Base-by-base conservation (phyloP, 2,329 filamentous ascomycete species). In the Fonsecaea multimorphosa region DNA sequence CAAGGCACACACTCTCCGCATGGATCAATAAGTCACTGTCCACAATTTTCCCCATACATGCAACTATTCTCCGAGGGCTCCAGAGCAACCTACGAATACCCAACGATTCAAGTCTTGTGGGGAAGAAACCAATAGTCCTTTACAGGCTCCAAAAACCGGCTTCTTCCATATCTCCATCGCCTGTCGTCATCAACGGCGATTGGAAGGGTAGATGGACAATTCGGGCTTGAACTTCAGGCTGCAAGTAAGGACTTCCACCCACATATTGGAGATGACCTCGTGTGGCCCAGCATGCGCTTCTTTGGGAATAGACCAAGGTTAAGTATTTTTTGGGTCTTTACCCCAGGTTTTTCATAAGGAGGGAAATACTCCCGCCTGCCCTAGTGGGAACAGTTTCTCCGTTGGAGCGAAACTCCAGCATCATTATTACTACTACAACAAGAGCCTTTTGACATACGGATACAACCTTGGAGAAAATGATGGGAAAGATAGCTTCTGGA, bases 1-100 rank as follows among this genome's bases (percentile, higher is more conserved):
- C 44, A 8, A 46, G 44, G 11, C 19, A 24, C 44, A 24, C 44
- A 49, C 22, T 49, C 44, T 49, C 44, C 19, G 9, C 44, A 49
- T 24, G 44, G 19, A 24, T 24, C 44, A 49, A 9, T 16, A 24
- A 49, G 19, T 49, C 44, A 12, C 44, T 11, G 22, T 19, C 19
- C 44, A 24, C 44, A 49, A 49, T 49, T 49, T 24, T 49, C 44
- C 19, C 19, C 44, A 49, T 49, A 49, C n/a, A 49, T 49, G n/a
- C 1, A n/a, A 49, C 44, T 49, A 49, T 14, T 16, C 44, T 19
- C 44, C 44, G 24, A 49, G 19, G 8, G 44, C 44, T 24, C 22
- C 44, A 19, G 44, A 24, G 19, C 44, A 11, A 49, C 19, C 19
- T 49, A n/a, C n/a, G n/a, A n/a, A n/a, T n/a, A 9, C 7, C 22